Conservation (phyloP, 2,329 filamentous ascomycete species). For the Tolypocladium amazonense region DNA sequence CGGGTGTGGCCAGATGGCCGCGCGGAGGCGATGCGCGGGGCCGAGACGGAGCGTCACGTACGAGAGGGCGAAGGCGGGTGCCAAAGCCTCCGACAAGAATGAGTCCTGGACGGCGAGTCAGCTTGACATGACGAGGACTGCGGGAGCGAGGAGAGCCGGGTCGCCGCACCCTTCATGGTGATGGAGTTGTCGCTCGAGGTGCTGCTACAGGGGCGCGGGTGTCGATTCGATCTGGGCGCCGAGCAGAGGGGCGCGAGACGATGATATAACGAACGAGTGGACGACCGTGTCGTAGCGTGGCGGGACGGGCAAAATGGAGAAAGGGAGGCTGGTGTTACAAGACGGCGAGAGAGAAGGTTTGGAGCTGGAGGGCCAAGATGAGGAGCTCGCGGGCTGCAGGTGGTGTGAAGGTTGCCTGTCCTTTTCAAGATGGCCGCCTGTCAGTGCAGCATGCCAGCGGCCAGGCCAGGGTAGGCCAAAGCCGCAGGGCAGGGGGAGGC, state of each 20-base stretch:
- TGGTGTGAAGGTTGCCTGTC: not conserved
- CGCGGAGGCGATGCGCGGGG: not conserved
- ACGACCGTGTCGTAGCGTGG: not conserved
- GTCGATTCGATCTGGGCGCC: not conserved
- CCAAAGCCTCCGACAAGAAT: constrained; percentile 99
- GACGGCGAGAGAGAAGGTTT: not conserved
- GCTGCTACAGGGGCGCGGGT: not conserved
- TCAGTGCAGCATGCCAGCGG: not conserved
- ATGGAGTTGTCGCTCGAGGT: not conserved
- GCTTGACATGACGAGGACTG: constrained; percentile 1
- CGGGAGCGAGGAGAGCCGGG: not conserved
- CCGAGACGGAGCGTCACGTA: constrained; percentile 28
- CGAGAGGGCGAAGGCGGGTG: constrained; percentile 91
- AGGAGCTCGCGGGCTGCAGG: not conserved
- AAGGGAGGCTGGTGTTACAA: not conserved
- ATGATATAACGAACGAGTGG: not conserved
- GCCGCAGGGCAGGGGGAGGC: not conserved
- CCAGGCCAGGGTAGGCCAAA: not conserved
- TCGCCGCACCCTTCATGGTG: not conserved
- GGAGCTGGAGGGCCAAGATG: not conserved
- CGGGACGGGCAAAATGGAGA: not conserved
- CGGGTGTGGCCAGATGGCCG: not conserved
- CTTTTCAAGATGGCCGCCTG: not conserved
- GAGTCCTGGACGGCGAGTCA: constrained; percentile 52
- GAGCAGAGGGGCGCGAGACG: not conserved